Conservation (phyloP, 208 protist genomes). For the Crithidia acanthocephali region DNA sequence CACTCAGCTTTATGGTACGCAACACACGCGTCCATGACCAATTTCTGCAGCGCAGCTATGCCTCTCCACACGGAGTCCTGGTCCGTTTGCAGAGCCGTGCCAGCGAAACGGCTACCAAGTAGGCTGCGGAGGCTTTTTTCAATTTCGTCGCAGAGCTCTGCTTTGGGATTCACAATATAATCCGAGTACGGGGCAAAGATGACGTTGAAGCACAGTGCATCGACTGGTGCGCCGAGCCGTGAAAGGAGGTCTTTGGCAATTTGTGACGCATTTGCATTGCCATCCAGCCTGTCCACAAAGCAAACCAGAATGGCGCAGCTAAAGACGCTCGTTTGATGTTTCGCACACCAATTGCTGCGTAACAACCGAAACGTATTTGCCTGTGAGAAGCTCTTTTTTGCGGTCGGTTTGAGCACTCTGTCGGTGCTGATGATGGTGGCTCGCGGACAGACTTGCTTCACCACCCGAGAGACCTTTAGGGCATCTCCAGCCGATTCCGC, state of each 20-base stretch:
- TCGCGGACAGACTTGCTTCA: conserved; percentile 18
- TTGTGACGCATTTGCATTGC: background rate
- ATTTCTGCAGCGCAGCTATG: conserved; percentile 24
- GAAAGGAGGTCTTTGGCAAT: conserved; percentile 32
- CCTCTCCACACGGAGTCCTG: conserved; percentile 23
- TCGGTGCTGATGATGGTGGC: conserved; percentile 20
- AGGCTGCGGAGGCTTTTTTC: conserved; percentile 28
- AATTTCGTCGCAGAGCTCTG: conserved; percentile 14
- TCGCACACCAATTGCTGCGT: conserved; percentile 34
- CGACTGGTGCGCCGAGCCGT: conserved; percentile 8
- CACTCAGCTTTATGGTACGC: conserved; percentile 37
- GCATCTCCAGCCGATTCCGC: conserved; percentile 28
- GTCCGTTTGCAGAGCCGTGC: conserved; percentile 24
- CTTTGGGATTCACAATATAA: background rate
- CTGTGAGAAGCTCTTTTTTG: conserved; percentile 5
- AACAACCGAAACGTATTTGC: conserved; percentile 14
- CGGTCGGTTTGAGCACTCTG: conserved; percentile 12
- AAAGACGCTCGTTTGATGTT: conserved; percentile 30
- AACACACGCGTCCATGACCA: conserved; percentile 17
- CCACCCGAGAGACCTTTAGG: conserved; percentile 29
- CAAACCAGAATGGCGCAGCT: conserved; percentile 33
- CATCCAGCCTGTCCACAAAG: conserved; percentile 19
- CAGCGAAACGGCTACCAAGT: conserved; percentile 29
- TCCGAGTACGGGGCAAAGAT: conserved; percentile 28
- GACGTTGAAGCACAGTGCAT: conserved; percentile 21